Evolutionary conservation across 2,329 filamentous ascomycete species (phyloP), one percentile per base, ranked within the genome.

Genomic region (Sordariomycetes sp.): DNA sequence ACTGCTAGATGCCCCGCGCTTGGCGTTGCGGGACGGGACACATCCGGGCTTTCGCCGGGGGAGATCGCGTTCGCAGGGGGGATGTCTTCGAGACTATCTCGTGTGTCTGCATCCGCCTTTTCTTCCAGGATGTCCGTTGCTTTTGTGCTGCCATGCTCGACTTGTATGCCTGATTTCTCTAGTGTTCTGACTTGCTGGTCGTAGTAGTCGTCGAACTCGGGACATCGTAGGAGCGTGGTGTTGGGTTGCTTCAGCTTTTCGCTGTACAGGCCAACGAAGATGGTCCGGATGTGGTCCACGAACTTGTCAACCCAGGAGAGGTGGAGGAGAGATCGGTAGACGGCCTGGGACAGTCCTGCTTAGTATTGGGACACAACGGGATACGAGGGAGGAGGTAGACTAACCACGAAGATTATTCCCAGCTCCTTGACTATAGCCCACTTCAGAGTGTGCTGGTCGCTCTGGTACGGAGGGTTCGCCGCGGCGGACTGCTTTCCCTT

Each of bases 261-360:
- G 64, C 86, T 89, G 70, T 97, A 99, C 32, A 97, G 80, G 63
- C 91, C 89, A 64, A 94, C 81, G 68, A 97, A 99, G 37, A 99
- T 86, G 11, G 89, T 91, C 70, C 87, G 90, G 66, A 97, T 90
- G 67, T 97, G 96, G 68, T 97, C 93, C 64, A 99, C 85, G 54
- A 99, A 86, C 71, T 94, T 91, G 72, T 99, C 94, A 63, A 97
- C 90, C 94, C 95, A 99, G 14, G 89, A 92, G 10, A 99, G 82
- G 71, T 97, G 92, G 34, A 99, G 81, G 35, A 99, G 83, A 46
- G 92, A 97, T 69, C 96, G 89, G 72, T 99, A 99, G 63, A 99
- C 94, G 63, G 93, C 94, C 91, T 96, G 67, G 53, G 56, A 58
- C 43, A 58, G n/a, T n/a, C 16, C 18, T 11, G 3, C 25, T 54